phyloP scores from a whole-genome alignment of 768 basidiomycete genomes.

The Trametes elegans region DNA sequence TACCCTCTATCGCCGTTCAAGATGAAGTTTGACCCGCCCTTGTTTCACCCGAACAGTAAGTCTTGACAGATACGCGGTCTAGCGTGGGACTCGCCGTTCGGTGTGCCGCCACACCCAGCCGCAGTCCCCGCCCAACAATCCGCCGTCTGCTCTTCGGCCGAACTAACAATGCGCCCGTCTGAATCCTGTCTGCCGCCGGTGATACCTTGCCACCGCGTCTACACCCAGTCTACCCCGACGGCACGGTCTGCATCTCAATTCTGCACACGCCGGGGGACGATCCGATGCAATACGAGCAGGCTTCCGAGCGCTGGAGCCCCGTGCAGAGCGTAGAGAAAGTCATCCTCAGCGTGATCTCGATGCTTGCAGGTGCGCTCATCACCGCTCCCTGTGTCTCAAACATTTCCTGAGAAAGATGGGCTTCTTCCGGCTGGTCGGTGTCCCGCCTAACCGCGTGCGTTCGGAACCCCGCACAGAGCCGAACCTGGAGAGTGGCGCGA shows the following conservation, averaged over 20 bases:
- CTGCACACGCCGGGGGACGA: slow-evolving; percentile 92
- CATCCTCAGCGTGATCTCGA: slow-evolving; percentile 91
- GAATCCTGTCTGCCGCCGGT: not conserved
- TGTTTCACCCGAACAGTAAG: slow-evolving; percentile 97
- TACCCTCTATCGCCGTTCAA: slow-evolving; percentile 99
- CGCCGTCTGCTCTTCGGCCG: too few relatives aligned
- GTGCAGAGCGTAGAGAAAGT: slow-evolving; percentile 98
- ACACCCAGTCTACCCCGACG: slow-evolving; percentile 84
- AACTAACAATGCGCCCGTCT: too few relatives aligned
- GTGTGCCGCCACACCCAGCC: not conserved
- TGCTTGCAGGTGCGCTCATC: slow-evolving; percentile 78
- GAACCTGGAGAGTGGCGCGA: slow-evolving; percentile 95
- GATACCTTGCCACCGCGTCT: not conserved
- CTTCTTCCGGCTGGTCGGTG: not conserved
- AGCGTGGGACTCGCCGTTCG: not conserved
- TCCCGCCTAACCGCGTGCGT: not conserved
- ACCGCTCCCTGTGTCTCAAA: not conserved
- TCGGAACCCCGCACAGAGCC: slow-evolving; percentile 57
- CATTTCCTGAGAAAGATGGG: not conserved
- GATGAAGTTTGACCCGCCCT: slow-evolving; percentile 97
- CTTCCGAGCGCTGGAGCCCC: slow-evolving; percentile 97
- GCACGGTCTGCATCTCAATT: slow-evolving; percentile 97
- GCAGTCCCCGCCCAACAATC: too few relatives aligned
- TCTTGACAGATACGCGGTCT: slow-evolving; percentile 15
- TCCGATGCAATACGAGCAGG: slow-evolving; percentile 91